A percentile compares a stretch with the other conserved stretches of the same genome.
Evolutionary conservation across 495 filamentous ascomycete species (phyloP).

Genomic region (Aspergillus olivimuriae): DNA sequence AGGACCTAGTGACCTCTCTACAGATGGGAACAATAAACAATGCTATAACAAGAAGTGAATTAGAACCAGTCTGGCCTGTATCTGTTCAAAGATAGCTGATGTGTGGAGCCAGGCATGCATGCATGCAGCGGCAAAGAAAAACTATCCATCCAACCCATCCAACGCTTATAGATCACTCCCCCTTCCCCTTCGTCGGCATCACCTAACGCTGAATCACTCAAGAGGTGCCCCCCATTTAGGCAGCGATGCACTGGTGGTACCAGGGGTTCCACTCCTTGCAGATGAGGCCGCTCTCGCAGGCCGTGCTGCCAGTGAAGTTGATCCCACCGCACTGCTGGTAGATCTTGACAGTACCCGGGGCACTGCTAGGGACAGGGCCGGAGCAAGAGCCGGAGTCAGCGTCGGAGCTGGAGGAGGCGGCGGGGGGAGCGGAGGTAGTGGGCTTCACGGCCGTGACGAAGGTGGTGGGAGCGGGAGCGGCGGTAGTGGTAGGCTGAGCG

Average conservation of each 20-base stretch:
- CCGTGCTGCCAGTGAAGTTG: conserved; percentile 9
- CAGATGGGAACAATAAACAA: background rate
- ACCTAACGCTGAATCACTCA: too few species aligned
- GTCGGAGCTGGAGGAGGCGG: background rate
- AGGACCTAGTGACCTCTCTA: too few species aligned
- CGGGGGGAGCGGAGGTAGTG: conserved; percentile 3
- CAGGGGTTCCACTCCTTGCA: conserved; percentile 22
- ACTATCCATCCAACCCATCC: too few species aligned
- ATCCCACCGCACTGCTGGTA: conserved; percentile 17
- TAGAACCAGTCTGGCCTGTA: background rate
- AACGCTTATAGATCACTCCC: too few species aligned
- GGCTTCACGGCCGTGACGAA: conserved; percentile 6
- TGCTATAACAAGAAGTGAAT: background rate
- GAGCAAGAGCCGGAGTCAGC: background rate
- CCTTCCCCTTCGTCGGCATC: background rate
- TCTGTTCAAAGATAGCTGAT: too few species aligned
- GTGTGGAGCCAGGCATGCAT: too few species aligned
- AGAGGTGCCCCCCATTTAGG: conserved; percentile 1
- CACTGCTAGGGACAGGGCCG: background rate
- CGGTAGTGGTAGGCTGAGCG: conserved; percentile 1
- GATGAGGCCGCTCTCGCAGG: conserved; percentile 9
- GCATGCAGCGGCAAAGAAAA: too few species aligned
- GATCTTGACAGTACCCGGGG: conserved; percentile 9
- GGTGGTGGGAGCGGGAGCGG: conserved; percentile 4
- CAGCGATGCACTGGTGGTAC: conserved; percentile 18